These are phyloP conservation scores for Neurospora tetraspora DNA, from an alignment of 495 filamentous ascomycete genomes.

Conservation along the genomic window DNA sequence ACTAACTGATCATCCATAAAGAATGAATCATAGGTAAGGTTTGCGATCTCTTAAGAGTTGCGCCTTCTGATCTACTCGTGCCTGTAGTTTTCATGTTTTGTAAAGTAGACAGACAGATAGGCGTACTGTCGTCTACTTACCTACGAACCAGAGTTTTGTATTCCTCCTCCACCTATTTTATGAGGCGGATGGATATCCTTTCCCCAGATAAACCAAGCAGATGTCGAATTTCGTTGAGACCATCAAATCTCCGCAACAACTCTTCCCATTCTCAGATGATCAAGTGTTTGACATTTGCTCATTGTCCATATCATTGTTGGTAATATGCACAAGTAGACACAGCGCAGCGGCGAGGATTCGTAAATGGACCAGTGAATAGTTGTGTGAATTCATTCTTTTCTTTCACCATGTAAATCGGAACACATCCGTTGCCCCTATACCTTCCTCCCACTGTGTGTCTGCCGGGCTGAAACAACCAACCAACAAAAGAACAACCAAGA, in stretches of 20 bases:
- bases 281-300: background rate
- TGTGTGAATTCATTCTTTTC: background rate
- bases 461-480: background rate
- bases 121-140: too few relatives aligned
- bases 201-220: background rate
- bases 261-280: background rate
- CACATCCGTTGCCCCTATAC: background rate
- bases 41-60: too few relatives aligned
- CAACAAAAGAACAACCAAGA: background rate
- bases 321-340: background rate
- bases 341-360: background rate
- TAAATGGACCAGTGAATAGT: background rate
- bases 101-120: too few relatives aligned
- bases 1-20: too few relatives aligned
- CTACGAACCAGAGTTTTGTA: background rate
- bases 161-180: background rate
- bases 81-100: too few relatives aligned
- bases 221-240: background rate
- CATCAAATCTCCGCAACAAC: background rate
- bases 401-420: background rate
- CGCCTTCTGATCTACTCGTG: too few relatives aligned
- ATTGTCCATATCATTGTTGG: background rate
- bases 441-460: background rate
- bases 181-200: too few relatives aligned
- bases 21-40: too few relatives aligned